Evolutionary conservation across 2,329 filamentous ascomycete genomes (phyloP), one percentile per base, ranked within the genome.

Genomic region (Bipolaris cookei): DNA sequence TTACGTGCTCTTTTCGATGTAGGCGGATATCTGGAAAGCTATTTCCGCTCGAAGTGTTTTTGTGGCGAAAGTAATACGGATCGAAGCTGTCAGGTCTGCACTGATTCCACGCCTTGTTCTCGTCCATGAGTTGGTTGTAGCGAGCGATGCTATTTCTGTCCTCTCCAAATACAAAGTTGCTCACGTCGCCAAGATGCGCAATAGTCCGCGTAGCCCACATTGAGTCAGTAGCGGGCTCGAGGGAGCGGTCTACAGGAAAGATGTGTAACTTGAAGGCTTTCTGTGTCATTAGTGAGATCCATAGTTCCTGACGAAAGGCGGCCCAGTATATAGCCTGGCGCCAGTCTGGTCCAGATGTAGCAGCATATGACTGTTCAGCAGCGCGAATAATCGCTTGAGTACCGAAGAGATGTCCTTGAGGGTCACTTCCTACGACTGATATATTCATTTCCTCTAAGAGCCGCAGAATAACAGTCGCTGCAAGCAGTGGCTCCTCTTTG

Each of bases 131-230:
- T 48, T 71, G 68, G 10, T 60, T 62, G 53, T 69, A 76, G 14
- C 69, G 59, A 16, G 61, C 47, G 23, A 73, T 57, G 39, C 67
- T 72, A 30, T 75, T 72, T 44, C 72, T 66, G 2, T 67, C 71
- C 51, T 74, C 71, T 1, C 72, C 72, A 47, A 76, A 76, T 0
- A 67, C 72, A 44, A 76, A 75, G 21, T 75, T 75, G 46, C 71
- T 70, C 6, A 75, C 74, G 41, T 77, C 74, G 7, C 70, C 74
- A 5, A 76, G 63, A 58, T 76, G 74, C 6, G 71, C 71, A 41
- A 79, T 79, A 16, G 77, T 78, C 10, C 77, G 71, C 32, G 77
- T 78, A 16, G 78, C 77, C 78, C 77, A 80, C 6, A 75, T 68
- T 4, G 76, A 77, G 53, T 79, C 77, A 21, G 73, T 73, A 1